Base-by-base conservation (phyloP, 345 rosid genomes). In the Aegle marmelos region DNA sequence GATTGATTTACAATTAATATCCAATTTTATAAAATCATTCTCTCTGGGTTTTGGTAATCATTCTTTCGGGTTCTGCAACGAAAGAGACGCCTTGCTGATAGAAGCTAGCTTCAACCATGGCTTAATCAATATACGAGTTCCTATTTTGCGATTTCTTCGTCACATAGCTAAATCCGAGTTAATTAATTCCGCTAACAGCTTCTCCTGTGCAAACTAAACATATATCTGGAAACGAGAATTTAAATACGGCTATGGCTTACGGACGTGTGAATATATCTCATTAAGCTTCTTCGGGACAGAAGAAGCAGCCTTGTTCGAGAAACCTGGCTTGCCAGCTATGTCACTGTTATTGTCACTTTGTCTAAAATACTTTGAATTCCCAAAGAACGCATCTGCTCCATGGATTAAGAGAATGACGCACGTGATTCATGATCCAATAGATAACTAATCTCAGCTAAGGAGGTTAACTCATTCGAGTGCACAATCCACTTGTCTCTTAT, bases 341-440 rank as follows among this genome's bases (percentile, higher is more conserved):
- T 25, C 64, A 72, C 68, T 79, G 30, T 30, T 69, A 74, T 19
- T 70, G 63, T 78, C 75, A 57, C 17, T 68, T 68, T 27, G 36
- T 39, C 34, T 66, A 68, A 34, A 63, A 68, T 30, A 68, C 22
- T 65, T 56, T 28, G 11, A 60, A 39, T 41, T 27, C 39, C 21
- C 28, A 21, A 3, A 70, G 91, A 24, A 34, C 19, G 84, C 78
- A 84, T 84, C 78, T 83, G 31, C 75, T 83, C 89, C 92, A 82
- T 84, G 70, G 80, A 79, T 85, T 87, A 82, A 71, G 93, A 91
- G 83, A 85, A 84, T 85, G 25, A 79, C 83, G 70, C 88, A 87
- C 84, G 84, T 87, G 89, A 80, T 79, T 79, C 78, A 28, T 64
- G 48, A 68, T 31, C 79, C 31, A 73, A 25, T 57, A 36, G 16